A percentile compares a stretch with the other conserved stretches of the same genome.
phyloP scores from a whole-genome alignment of 176 grass and related monocot genomes.

The Carex kokanica region DNA sequence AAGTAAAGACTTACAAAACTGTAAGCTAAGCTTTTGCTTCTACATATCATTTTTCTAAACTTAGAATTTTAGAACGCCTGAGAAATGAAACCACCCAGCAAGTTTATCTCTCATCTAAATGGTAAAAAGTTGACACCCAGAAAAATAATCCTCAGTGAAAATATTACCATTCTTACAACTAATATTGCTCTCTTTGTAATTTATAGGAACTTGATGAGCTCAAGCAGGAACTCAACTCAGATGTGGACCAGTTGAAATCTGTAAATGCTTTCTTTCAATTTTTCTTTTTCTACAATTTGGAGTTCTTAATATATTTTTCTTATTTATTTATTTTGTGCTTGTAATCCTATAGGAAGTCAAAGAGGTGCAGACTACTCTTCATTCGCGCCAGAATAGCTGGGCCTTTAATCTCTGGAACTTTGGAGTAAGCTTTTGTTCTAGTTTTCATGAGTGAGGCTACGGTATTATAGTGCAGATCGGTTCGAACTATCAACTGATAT shows the following conservation, averaged over 20 bases:
- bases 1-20: slow-evolving; percentile 42
- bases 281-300: neutral
- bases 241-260: slow-evolving; percentile 57
- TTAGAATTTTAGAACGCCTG: slow-evolving; percentile 26
- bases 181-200: neutral
- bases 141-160: neutral
- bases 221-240: slow-evolving; percentile 38
- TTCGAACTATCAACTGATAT: no score
- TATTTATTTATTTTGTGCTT: neutral
- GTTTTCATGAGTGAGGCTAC: neutral
- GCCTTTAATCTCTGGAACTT: slow-evolving; percentile 12
- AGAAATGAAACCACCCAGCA: neutral
- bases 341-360: slow-evolving; percentile 49
- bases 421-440: slow-evolving; percentile 28
- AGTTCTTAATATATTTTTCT: neutral
- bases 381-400: slow-evolving; percentile 37
- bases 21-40: slow-evolving; percentile 17
- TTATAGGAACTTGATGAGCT: slow-evolving; percentile 50
- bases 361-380: slow-evolving; percentile 39
- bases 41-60: neutral
- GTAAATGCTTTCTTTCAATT: neutral
- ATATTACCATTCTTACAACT: neutral
- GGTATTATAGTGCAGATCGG: no score
- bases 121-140: neutral
- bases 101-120: slow-evolving; percentile 1